Conservation (phyloP, 2,329 filamentous ascomycete genomes). For the Sphaerulina vaccinii region DNA sequence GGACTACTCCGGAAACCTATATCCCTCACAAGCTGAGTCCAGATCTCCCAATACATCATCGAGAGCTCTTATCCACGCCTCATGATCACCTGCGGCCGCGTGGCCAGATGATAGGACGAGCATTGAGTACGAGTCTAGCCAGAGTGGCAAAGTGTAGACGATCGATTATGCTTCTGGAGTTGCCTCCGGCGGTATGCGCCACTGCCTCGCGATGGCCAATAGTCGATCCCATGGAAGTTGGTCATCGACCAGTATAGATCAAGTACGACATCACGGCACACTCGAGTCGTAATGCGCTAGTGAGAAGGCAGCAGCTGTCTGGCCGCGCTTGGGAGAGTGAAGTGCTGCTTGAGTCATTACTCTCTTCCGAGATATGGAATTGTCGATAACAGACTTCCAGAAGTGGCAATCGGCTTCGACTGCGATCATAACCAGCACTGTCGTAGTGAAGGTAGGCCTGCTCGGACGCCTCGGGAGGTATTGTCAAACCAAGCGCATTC, state of each 20-base stretch:
- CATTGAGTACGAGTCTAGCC: neutral
- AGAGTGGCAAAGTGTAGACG: neutral
- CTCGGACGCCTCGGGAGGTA: too few relatives aligned
- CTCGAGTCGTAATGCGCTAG: neutral
- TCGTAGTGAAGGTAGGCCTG: too few relatives aligned
- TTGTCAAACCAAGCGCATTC: too few relatives aligned
- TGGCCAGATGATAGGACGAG: conserved; percentile 5
- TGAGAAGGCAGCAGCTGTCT: neutral
- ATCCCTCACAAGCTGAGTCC: neutral
- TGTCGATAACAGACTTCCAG: neutral
- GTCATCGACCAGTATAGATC: neutral
- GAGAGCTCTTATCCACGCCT: too few relatives aligned
- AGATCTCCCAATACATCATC: too few relatives aligned
- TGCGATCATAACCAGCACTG: too few relatives aligned
- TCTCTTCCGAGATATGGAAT: neutral
- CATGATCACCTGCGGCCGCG: conserved; percentile 1
- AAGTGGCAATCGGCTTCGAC: too few relatives aligned
- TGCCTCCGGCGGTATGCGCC: neutral
- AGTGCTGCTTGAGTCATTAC: neutral
- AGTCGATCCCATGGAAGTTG: neutral
- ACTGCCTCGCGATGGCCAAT: neutral
- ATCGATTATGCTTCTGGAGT: neutral
- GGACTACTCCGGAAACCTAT: too few relatives aligned
- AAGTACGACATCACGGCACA: neutral
- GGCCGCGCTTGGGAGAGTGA: neutral